Evolutionary conservation across 768 basidiomycete genomes (phyloP).

Genomic region (Roridomyces roridus): DNA sequence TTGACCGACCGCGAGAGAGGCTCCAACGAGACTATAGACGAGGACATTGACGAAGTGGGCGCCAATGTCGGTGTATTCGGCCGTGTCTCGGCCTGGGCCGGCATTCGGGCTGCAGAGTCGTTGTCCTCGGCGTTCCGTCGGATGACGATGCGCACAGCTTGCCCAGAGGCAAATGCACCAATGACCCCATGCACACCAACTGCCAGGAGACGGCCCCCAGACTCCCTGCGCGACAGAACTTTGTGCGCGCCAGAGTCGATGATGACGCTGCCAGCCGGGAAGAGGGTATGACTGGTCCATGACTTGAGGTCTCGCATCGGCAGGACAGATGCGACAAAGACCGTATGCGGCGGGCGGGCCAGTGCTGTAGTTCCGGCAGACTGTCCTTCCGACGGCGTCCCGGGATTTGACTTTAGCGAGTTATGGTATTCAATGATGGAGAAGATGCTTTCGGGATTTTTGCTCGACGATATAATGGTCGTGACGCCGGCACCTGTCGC

Average conservation of each 20-base stretch:
- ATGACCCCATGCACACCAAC: slow-evolving; percentile 88
- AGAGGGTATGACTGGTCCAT: slow-evolving; percentile 97
- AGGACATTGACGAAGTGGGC: slow-evolving; percentile 48
- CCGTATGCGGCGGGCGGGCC: slow-evolving; percentile 80
- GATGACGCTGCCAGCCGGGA: slow-evolving; percentile 85
- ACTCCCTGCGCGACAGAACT: slow-evolving; percentile 84
- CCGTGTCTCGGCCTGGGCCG: slow-evolving; percentile 49
- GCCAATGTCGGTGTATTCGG: slow-evolving; percentile 60
- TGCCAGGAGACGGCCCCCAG: slow-evolving; percentile 90
- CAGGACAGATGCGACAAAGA: slow-evolving; percentile 77
- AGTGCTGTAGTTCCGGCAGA: slow-evolving; percentile 27
- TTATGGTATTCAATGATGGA: slow-evolving; percentile 82
- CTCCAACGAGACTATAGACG: slow-evolving; percentile 53
- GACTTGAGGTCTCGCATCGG: slow-evolving; percentile 88
- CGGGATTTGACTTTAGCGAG: slow-evolving; percentile 43
- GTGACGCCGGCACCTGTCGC: slow-evolving; percentile 94
- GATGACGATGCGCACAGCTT: slow-evolving; percentile 87
- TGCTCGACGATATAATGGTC: slow-evolving; percentile 89
- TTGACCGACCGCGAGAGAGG: slow-evolving; percentile 46
- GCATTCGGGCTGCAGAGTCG: slow-evolving; percentile 43
- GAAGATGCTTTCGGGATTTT: slow-evolving; percentile 74
- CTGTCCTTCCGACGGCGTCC: slow-evolving; percentile 40
- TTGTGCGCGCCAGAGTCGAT: slow-evolving; percentile 90
- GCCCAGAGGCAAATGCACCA: slow-evolving; percentile 91
- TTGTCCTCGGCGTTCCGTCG: slow-evolving; percentile 42